phyloP scores from a whole-genome alignment of 179 eudicot genomes.

The Beta corolliflora region DNA sequence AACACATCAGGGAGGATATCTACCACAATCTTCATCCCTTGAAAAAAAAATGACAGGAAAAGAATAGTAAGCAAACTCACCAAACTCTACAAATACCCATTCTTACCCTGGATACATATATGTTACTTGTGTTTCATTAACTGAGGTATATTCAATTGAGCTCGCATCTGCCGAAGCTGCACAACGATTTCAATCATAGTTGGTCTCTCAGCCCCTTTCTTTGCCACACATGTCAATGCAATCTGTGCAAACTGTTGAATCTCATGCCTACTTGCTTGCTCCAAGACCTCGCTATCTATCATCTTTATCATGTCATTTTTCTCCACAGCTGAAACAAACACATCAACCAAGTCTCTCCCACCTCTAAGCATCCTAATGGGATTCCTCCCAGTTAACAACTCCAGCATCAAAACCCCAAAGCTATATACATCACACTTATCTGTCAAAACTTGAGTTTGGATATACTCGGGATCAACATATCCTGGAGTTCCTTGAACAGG shows the following conservation, averaged over 20 bases:
- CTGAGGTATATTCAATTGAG: neutral
- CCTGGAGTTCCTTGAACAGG: slow-evolving; percentile 29
- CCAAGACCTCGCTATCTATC: slow-evolving; percentile 10
- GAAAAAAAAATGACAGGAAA: no score
- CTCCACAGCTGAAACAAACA: slow-evolving; percentile 23
- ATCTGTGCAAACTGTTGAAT: slow-evolving; percentile 12
- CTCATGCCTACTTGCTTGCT: slow-evolving; percentile 9
- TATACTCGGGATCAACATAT: slow-evolving; percentile 30
- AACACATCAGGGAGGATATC: no score
- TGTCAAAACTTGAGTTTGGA: slow-evolving; percentile 23
- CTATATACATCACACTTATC: slow-evolving; percentile 37
- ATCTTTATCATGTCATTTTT: slow-evolving; percentile 10
- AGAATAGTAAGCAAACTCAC: no score
- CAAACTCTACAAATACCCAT: no score
- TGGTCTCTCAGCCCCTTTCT: slow-evolving; percentile 22
- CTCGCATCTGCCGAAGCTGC: slow-evolving; percentile 19
- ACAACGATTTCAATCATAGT: slow-evolving; percentile 23
- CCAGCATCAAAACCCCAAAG: slow-evolving; percentile 34
- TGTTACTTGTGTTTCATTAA: neutral
- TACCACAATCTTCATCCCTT: no score
- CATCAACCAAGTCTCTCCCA: slow-evolving; percentile 28
- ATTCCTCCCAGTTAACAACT: slow-evolving; percentile 20
- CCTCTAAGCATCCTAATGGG: slow-evolving; percentile 13
- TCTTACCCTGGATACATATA: neutral
- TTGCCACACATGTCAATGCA: slow-evolving; percentile 23